A percentile compares a stretch with the other conserved stretches of the same genome.
These are phyloP conservation scores for Penicillium decumbens DNA, from an alignment of 2,329 filamentous ascomycete species.

Conservation along the genomic window DNA sequence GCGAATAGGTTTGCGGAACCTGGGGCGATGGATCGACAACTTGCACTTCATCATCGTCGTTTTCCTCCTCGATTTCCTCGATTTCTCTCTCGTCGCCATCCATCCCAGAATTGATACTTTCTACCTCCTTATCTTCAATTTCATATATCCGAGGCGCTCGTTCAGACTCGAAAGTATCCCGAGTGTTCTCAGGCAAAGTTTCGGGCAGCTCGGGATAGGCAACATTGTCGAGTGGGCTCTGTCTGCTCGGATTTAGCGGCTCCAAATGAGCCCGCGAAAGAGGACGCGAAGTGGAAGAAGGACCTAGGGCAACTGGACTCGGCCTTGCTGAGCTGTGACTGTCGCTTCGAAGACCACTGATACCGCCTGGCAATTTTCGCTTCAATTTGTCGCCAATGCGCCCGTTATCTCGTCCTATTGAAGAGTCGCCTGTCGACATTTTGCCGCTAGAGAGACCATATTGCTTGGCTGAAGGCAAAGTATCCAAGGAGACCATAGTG, in stretches of 20 bases:
- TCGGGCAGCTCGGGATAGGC: constrained; percentile 16
- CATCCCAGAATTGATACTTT: not conserved
- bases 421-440: constrained; percentile 21
- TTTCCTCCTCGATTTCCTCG: not conserved
- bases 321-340: constrained; percentile 11
- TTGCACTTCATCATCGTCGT: constrained; percentile 6
- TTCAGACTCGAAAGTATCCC: constrained; percentile 37
- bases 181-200: constrained; percentile 7
- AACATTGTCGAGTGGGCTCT: constrained; percentile 1
- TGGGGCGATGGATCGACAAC: constrained; percentile 2
- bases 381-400: constrained; percentile 23
- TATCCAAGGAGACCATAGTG: constrained; percentile 55
- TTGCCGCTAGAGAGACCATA: constrained; percentile 34
- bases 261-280: not conserved
- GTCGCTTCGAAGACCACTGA: constrained; percentile 16
- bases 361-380: constrained; percentile 24
- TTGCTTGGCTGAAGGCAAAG: constrained; percentile 48
- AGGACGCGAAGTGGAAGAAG: not conserved
- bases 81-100: constrained; percentile 1
- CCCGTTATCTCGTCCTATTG: constrained; percentile 28
- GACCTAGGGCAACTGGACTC: constrained; percentile 9
- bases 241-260: not conserved
- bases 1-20: not conserved
- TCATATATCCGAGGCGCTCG: constrained; percentile 41
- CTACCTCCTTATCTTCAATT: not conserved